Percentiles rank a stretch among this genome's conserved stretches.
Conservation (phyloP, 345 rosid species). For the Fremontodendron californicum region DNA sequence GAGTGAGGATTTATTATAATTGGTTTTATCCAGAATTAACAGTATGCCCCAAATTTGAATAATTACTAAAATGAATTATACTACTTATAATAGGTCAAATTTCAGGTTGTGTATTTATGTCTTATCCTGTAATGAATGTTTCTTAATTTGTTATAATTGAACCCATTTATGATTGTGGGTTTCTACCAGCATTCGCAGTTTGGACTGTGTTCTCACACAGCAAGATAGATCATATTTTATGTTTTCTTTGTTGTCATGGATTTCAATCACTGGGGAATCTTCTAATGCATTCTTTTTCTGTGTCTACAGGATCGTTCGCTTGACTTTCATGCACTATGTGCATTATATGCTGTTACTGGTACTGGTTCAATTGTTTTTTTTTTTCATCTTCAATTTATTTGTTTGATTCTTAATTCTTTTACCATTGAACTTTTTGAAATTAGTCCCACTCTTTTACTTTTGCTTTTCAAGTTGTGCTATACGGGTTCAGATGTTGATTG, state of each 20-base stretch:
- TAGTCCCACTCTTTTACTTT: not conserved
- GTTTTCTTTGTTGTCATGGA: not conserved
- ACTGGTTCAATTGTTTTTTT: constrained; percentile 6
- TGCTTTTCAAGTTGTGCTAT: not conserved
- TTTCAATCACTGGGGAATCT: not conserved
- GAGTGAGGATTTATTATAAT: not conserved
- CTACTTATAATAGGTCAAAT: not conserved
- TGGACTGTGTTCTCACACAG: not conserved
- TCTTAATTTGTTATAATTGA: not conserved
- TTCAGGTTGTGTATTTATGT: not conserved
- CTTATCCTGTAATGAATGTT: not conserved
- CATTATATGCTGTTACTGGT: constrained; percentile 98
- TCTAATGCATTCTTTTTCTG: constrained; percentile 23
- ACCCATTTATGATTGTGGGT: not conserved
- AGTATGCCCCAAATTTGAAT: not conserved
- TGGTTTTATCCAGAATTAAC: not conserved
- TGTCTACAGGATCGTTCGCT: constrained; percentile 87
- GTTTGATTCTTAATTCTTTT: not conserved
- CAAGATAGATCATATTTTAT: not conserved
- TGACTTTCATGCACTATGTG: constrained; percentile 82
- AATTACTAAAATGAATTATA: not conserved
- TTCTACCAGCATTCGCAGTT: not conserved
- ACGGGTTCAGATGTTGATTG: not conserved
- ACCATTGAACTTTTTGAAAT: not conserved
- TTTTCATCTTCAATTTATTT: not conserved